phyloP scores from a whole-genome alignment of 805 yeast species.

The Clavispora fructus region DNA sequence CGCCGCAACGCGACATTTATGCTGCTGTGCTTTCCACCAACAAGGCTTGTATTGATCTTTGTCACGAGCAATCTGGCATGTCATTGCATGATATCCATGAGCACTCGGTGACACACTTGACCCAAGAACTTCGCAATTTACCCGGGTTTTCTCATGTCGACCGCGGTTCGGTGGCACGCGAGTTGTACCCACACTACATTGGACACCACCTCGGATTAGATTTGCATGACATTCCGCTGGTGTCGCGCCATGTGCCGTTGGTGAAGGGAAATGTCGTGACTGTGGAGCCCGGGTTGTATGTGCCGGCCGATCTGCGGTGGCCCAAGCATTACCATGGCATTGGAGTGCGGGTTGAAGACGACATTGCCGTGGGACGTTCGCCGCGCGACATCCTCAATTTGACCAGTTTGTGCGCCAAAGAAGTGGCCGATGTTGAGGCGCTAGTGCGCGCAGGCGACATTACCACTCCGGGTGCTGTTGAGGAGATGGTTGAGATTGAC shows the following conservation, averaged over 20 bases:
- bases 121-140: constrained; percentile 60
- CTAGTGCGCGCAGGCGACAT: constrained; percentile 54
- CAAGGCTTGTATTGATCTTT: constrained; percentile 66
- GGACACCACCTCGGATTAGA: constrained; percentile 96
- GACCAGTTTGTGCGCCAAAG: constrained; percentile 83
- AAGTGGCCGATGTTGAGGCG: constrained; percentile 72
- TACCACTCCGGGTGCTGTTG: constrained; percentile 40
- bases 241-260: constrained; percentile 51
- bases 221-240: constrained; percentile 74
- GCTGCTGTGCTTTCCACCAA: constrained; percentile 84
- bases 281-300: constrained; percentile 92
- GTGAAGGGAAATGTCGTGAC: constrained; percentile 79
- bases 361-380: constrained; percentile 71
- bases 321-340: constrained; percentile 81
- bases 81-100: constrained; percentile 76
- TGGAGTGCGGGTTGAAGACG: constrained; percentile 94
- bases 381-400: constrained; percentile 46
- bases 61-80: constrained; percentile 47
- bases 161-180: constrained; percentile 46
- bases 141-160: constrained; percentile 56
- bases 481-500: constrained; percentile 29
- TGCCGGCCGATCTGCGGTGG: constrained; percentile 68
- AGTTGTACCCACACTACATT: constrained; percentile 83
- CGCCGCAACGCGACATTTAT: constrained; percentile 79
- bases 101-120: constrained; percentile 54